These are phyloP conservation scores for Pulveroboletus ravenelii DNA, from an alignment of 768 basidiomycete genomes.

Conservation along the genomic window DNA sequence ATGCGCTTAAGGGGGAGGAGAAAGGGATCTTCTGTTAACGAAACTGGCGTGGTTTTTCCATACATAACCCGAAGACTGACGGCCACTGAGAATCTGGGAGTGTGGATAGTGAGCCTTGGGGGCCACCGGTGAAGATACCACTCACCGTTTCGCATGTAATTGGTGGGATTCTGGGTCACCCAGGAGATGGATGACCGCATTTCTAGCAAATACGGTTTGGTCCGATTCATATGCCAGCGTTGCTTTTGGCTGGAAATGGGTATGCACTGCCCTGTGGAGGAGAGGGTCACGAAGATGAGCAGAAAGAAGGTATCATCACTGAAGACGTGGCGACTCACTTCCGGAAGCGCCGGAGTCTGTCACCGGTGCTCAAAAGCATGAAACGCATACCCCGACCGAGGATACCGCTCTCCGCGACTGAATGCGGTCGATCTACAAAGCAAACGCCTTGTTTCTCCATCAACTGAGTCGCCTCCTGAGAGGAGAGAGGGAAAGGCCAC, in stretches of 20 bases:
- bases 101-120: background rate
- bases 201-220: conserved; percentile 32
- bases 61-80: conserved; percentile 27
- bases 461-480: too few species aligned
- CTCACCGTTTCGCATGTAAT: conserved; percentile 34
- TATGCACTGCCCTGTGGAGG: too few species aligned
- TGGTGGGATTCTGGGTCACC: conserved; percentile 21
- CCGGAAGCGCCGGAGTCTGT: too few species aligned
- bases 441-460: too few species aligned
- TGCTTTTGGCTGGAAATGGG: conserved; percentile 37
- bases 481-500: too few species aligned
- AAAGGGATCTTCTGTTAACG: conserved; percentile 16
- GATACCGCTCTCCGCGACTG: too few species aligned
- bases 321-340: too few species aligned
- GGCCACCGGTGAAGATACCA: conserved; percentile 1
- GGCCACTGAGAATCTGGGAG: conserved; percentile 23
- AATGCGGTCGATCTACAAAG: too few species aligned
- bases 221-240: conserved; percentile 42
- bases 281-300: too few species aligned
- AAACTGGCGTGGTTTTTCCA: conserved; percentile 21
- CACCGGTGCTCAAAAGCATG: too few species aligned
- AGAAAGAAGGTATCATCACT: too few species aligned
- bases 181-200: conserved; percentile 4
- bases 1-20: conserved; percentile 27
- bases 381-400: too few species aligned